These are phyloP conservation scores for Venturia carpophila DNA, from an alignment of 2,329 filamentous ascomycete genomes.

Conservation along the genomic window DNA sequence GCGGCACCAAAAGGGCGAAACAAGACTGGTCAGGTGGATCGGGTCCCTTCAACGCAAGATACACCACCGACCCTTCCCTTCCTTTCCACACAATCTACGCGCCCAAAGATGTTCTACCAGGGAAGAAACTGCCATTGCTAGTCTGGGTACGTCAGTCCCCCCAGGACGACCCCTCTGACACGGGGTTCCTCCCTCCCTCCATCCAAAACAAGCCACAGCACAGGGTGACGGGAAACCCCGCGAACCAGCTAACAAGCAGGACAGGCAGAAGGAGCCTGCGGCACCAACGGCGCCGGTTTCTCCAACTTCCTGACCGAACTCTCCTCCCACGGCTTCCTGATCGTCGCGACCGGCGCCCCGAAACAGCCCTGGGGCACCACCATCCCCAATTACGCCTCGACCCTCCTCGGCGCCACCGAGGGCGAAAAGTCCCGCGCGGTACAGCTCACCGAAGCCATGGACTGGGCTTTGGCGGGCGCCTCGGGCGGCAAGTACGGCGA, in stretches of 20 bases:
- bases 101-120: background rate
- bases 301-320: constrained; percentile 19
- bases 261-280: constrained; percentile 17
- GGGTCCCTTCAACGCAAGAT: constrained; percentile 17
- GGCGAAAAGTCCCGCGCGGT: constrained; percentile 13
- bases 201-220: no score
- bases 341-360: constrained; percentile 15
- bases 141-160: constrained; percentile 17
- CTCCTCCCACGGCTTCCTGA: constrained; percentile 14
- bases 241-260: no score
- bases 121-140: constrained; percentile 15
- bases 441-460: constrained; percentile 16
- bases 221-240: no score
- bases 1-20: background rate
- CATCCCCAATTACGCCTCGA: background rate
- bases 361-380: background rate
- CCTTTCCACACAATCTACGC: constrained; percentile 18
- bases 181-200: no score
- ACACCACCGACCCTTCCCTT: constrained; percentile 1
- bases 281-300: constrained; percentile 15
- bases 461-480: constrained; percentile 17
- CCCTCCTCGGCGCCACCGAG: background rate
- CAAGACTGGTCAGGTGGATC: constrained; percentile 17
- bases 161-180: no score
- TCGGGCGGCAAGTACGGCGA: constrained; percentile 15